phyloP scores from a whole-genome alignment of 2,329 filamentous ascomycete genomes.

The Aspergillus ibericus region DNA sequence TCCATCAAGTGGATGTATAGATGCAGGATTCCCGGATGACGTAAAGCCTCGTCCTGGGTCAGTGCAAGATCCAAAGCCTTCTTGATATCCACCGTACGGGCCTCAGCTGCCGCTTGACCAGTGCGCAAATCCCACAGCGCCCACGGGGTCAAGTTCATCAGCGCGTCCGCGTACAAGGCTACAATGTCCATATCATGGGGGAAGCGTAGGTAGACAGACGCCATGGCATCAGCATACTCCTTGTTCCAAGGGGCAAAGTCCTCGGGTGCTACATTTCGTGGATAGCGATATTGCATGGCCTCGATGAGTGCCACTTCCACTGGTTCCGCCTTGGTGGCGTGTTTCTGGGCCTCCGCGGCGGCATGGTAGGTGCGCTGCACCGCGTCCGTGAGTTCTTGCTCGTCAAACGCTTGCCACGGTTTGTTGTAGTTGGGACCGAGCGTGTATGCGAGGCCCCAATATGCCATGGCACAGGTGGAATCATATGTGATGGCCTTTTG shows the following conservation, averaged over 20 bases:
- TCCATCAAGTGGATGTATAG: conserved; percentile 78
- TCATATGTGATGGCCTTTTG: conserved; percentile 36
- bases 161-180: conserved; percentile 62
- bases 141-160: conserved; percentile 68
- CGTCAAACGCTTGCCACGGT: conserved; percentile 70
- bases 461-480: conserved; percentile 39
- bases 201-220: conserved; percentile 53
- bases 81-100: conserved; percentile 61
- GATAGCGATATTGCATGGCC: conserved; percentile 64
- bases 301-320: conserved; percentile 64
- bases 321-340: conserved; percentile 41
- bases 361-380: conserved; percentile 52
- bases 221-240: conserved; percentile 64
- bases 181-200: conserved; percentile 63
- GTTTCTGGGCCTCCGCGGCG: conserved; percentile 44
- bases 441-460: conserved; percentile 57
- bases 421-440: conserved; percentile 79
- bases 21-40: conserved; percentile 71
- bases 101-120: conserved; percentile 55
- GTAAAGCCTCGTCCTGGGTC: conserved; percentile 45
- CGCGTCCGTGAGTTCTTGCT: conserved; percentile 54
- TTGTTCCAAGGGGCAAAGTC: conserved; percentile 59
- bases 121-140: conserved; percentile 62
- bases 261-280: conserved; percentile 49
- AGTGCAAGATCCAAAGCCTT: conserved; percentile 61